Conservation (phyloP, 2,329 filamentous ascomycete species). For the Beauveria caledonica region DNA sequence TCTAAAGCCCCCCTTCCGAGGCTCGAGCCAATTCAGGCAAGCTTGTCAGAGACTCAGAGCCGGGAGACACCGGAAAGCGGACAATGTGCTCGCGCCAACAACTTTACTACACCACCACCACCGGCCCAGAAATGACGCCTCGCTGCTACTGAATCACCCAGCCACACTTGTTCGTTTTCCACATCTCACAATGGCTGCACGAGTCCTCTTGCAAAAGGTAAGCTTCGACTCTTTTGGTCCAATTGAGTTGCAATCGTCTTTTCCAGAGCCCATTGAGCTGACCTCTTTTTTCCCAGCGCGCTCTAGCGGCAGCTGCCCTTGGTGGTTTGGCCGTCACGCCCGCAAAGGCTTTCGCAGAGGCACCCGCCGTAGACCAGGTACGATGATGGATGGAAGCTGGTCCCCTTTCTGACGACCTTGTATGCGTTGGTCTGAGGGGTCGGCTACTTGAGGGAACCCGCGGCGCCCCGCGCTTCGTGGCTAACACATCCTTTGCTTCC, state of each 20-base stretch:
- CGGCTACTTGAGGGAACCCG: slow-evolving; percentile 1
- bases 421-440: background rate
- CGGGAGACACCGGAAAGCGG: slow-evolving; percentile 11
- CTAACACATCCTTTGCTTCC: background rate
- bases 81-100: slow-evolving; percentile 8
- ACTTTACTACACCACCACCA: slow-evolving; percentile 7
- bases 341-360: slow-evolving; percentile 43
- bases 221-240: background rate
- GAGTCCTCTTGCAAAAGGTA: slow-evolving; percentile 12
- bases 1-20: slow-evolving; percentile 2
- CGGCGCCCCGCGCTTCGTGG: slow-evolving; percentile 12
- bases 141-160: background rate
- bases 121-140: slow-evolving; percentile 11
- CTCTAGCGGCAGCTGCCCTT: slow-evolving; percentile 41
- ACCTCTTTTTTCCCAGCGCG: slow-evolving; percentile 33
- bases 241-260: background rate
- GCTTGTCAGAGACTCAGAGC: background rate
- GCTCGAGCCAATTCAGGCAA: background rate
- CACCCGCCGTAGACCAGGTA: slow-evolving; percentile 22
- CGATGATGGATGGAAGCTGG: background rate
- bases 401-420: background rate
- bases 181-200: slow-evolving; percentile 10
- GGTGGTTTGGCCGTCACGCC: slow-evolving; percentile 41
- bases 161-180: background rate
- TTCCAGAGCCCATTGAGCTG: slow-evolving; percentile 18